Conservation (phyloP, 73 alveolate genomes). For the Durusdinium trenchii region DNA sequence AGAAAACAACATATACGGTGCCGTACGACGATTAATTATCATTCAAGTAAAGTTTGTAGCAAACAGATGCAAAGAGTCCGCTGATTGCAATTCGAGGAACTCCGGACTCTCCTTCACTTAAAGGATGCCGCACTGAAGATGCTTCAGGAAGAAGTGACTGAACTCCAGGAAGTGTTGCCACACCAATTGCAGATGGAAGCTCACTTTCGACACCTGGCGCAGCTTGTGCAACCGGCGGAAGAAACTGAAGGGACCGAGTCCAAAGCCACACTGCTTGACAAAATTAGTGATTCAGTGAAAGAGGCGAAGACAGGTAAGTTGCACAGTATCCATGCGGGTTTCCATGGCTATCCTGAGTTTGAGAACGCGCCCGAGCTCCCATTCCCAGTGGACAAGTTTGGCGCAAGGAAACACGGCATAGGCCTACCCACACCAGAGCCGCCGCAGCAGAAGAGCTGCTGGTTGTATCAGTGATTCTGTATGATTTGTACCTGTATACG, state of each 20-base stretch:
- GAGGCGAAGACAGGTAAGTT: conserved; percentile 22
- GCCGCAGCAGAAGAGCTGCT: not conserved
- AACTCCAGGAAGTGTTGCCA: conserved; percentile 32
- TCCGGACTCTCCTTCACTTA: not conserved
- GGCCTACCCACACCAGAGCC: not conserved
- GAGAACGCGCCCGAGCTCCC: conserved; percentile 35
- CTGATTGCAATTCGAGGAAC: not conserved
- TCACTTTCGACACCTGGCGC: not conserved
- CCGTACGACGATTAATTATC: not conserved
- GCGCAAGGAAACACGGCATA: conserved; percentile 50
- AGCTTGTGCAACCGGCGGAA: not conserved
- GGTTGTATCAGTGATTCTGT: conserved; percentile 6
- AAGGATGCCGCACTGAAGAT: conserved; percentile 9
- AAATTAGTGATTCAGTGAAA: conserved; percentile 2
- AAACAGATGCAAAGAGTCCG: not conserved
- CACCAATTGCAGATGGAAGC: conserved; percentile 18
- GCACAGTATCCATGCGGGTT: conserved; percentile 48
- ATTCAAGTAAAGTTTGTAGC: not conserved
- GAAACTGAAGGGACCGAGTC: not conserved
- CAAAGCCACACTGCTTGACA: not conserved
- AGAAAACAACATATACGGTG: not conserved
- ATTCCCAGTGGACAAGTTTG: conserved; percentile 37
- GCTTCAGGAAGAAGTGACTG: conserved; percentile 53
- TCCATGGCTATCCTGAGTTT: conserved; percentile 58
- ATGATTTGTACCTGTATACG: too few species aligned